Evolutionary conservation across 2,329 filamentous ascomycete species (phyloP), one percentile per base, ranked within the genome.

Genomic region (Lachnum nothofagi): DNA sequence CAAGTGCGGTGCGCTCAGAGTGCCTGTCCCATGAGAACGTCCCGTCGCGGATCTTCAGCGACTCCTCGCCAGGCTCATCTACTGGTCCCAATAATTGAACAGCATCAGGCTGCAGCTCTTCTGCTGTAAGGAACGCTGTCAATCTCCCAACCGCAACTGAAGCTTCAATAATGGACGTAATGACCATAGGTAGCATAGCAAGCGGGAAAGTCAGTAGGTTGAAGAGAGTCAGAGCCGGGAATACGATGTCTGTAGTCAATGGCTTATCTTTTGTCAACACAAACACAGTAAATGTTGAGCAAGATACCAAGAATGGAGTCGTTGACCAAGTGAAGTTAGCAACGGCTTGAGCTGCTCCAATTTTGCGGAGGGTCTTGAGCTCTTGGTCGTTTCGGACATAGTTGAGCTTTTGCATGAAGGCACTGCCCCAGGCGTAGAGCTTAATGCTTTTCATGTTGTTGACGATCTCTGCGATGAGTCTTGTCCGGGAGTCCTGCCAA

Each of bases 361-460:
- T 98, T 70, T 91, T 96, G 55, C 93, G 86, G 48, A 98, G 77
- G 22, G 94, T 98, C 73, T 93, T 93, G 47, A 98, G 75, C 70
- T 98, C 93, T 61, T 89, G 81, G 63, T 98, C 93, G 69, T 98
- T 98, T 69, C 93, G 83, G 52, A 98, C 90, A 67, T 88, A 87
- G 70, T 93, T 97, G 51, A 98, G 81, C 70, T 95, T 95, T 69
- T 90, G 93, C 84, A 96, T 95, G 66, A 98, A 98, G 12, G 93
- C 91, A 24, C 85, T 86, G 25, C 91, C 91, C 93, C 93, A 98
- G 24, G 93, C 93, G 67, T 96, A 98, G 17, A 98, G 80, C 72
- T 98, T 98, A 74, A 98, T 93, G 65, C 90, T 95, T 75, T 98
- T 98, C 88, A 98, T 98, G 71, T 97, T 97, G 75, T 94, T 96